Evolutionary conservation across 2,329 filamentous ascomycete species (phyloP).

Genomic region (Aspergillus uvarum): DNA sequence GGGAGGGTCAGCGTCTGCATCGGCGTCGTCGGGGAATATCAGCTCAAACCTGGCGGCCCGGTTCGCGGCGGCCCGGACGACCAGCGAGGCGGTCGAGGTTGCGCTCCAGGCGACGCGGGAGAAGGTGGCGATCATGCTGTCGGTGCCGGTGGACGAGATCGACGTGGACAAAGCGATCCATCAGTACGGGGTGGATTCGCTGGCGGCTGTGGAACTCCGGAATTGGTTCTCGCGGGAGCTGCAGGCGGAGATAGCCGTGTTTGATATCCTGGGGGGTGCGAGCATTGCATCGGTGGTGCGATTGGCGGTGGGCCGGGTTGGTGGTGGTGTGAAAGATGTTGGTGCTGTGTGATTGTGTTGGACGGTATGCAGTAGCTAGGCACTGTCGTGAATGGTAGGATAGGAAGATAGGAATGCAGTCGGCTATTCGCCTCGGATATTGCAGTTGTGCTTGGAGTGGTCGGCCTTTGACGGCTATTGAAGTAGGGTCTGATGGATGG

Average conservation of each 20-base stretch:
- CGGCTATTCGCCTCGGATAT: no score
- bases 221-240: constrained; percentile 9
- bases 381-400: no score
- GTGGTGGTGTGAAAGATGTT: not conserved
- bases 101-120: constrained; percentile 21
- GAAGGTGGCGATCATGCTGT: constrained; percentile 37
- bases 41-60: not conserved
- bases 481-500: no score
- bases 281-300: constrained; percentile 3
- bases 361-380: no score
- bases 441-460: no score
- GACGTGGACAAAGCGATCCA: constrained; percentile 29
- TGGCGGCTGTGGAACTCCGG: constrained; percentile 9
- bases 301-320: constrained; percentile 2
- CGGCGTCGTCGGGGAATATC: not conserved
- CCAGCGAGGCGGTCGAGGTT: constrained; percentile 3
- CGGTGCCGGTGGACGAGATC: constrained; percentile 32
- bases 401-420: no score
- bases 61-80: constrained; percentile 3
- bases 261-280: constrained; percentile 10
- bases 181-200: constrained; percentile 21
- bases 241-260: constrained; percentile 9
- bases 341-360: not conserved
- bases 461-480: no score
- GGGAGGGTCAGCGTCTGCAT: not conserved